Percentiles rank a stretch among this genome's conserved stretches.
These are phyloP conservation scores for Pestalotiopsis sp. DNA, from an alignment of 2,329 filamentous ascomycete species.

Conservation along the genomic window DNA sequence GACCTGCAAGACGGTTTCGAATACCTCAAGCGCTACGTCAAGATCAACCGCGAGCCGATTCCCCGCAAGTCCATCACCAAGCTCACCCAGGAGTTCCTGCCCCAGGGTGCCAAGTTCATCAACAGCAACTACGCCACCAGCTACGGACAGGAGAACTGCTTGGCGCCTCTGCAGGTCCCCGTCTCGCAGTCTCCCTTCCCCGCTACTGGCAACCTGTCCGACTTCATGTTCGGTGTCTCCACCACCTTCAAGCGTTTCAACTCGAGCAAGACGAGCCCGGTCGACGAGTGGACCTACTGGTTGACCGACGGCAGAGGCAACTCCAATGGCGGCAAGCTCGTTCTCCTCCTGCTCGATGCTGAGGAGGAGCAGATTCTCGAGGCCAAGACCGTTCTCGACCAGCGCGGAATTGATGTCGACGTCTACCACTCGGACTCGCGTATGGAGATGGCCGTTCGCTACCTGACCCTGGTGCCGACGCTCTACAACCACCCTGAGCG, in stretches of 20 bases:
- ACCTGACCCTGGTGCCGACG: constrained; percentile 54
- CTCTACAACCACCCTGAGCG: constrained; percentile 53
- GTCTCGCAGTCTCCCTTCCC: constrained; percentile 53
- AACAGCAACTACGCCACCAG: constrained; percentile 43
- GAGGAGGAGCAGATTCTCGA: constrained; percentile 50
- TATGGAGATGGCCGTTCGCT: constrained; percentile 59
- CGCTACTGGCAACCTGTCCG: constrained; percentile 50
- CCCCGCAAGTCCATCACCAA: constrained; percentile 52
- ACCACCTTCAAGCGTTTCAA: constrained; percentile 57
- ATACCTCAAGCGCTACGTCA: constrained; percentile 57
- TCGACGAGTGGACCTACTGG: constrained; percentile 62
- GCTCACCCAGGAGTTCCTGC: constrained; percentile 47
- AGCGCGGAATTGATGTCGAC: constrained; percentile 56
- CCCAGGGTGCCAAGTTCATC: constrained; percentile 46
- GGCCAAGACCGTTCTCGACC: constrained; percentile 44
- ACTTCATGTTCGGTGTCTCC: constrained; percentile 61
- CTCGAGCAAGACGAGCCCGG: constrained; percentile 49
- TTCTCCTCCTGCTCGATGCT: constrained; percentile 55
- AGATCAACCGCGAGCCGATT: constrained; percentile 50
- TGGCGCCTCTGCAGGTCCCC: constrained; percentile 49
- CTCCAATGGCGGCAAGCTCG: constrained; percentile 57
- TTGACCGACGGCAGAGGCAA: constrained; percentile 55
- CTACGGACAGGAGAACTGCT: constrained; percentile 43
- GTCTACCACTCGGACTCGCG: constrained; percentile 54
- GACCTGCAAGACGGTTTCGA: constrained; percentile 51